A percentile compares a stretch with the other conserved stretches of the same genome.
Evolutionary conservation across 305 asterid species (phyloP).

Genomic region (Petunia hybrid): DNA sequence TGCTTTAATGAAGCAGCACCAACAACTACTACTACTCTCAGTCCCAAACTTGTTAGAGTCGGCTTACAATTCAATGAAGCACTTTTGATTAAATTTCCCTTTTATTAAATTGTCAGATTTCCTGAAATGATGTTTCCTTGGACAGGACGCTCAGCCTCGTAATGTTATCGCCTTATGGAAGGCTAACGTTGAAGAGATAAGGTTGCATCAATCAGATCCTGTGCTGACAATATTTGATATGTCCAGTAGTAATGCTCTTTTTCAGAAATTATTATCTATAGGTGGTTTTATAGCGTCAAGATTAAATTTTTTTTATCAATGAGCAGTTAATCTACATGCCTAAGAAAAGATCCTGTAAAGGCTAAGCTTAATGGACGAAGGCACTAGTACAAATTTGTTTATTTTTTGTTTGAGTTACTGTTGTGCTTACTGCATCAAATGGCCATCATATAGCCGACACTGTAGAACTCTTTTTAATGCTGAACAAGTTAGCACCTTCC

Average conservation of each 20-base stretch:
- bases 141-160: slow-evolving; percentile 33
- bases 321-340: background rate
- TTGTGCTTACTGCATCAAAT: slow-evolving; percentile 7
- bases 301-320: no score
- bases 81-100: background rate
- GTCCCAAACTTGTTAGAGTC: background rate
- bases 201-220: background rate
- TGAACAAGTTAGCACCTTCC: background rate
- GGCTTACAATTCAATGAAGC: background rate
- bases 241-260: slow-evolving; percentile 22
- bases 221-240: slow-evolving; percentile 31
- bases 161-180: slow-evolving; percentile 31
- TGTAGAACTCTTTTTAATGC: background rate
- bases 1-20: background rate
- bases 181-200: slow-evolving; percentile 32
- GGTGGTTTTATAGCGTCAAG: background rate
- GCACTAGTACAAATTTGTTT: no score
- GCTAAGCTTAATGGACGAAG: background rate
- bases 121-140: background rate
- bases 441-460: background rate
- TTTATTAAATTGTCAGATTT: slow-evolving; percentile 9
- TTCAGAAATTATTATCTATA: background rate
- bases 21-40: background rate
- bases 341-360: background rate
- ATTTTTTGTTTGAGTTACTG: background rate